Conservation (phyloP, 345 rosid species). For the Pseudoturritis turrita region DNA sequence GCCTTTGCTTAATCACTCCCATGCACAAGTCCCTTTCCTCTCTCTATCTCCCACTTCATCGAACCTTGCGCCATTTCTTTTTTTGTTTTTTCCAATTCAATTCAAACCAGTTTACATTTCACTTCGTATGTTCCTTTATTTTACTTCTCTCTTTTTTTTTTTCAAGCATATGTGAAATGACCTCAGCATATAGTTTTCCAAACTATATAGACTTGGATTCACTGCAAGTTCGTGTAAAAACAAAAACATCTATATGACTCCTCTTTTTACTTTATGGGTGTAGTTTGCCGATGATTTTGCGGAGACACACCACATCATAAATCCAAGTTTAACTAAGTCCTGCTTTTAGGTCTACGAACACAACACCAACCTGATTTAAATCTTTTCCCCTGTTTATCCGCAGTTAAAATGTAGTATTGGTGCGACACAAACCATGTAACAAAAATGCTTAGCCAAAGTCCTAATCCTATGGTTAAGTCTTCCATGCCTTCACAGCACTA, state of each 20-base stretch:
- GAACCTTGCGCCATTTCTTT: conserved; percentile 39
- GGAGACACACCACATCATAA: neutral
- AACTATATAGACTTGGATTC: conserved; percentile 1
- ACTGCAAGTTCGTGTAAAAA: conserved; percentile 1
- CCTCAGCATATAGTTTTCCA: neutral
- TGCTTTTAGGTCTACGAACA: conserved; percentile 1
- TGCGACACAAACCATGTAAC: neutral
- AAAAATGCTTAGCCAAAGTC: neutral
- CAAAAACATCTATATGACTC: neutral
- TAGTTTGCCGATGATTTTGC: neutral
- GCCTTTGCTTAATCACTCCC: conserved; percentile 67
- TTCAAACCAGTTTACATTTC: neutral
- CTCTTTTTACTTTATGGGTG: conserved; percentile 1
- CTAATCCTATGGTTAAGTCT: neutral
- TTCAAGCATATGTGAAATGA: neutral
- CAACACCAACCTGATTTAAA: neutral
- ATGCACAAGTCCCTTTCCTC: conserved; percentile 97
- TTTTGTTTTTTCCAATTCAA: neutral
- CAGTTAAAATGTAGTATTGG: neutral
- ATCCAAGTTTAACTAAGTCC: too few species aligned
- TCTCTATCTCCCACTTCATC: conserved; percentile 69
- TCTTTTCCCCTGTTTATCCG: neutral
- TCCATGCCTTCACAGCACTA: neutral
- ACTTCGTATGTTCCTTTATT: neutral
- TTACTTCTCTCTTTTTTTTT: neutral